Conservation (phyloP, 1,284 basidiomycete species). For the Irpex lacteus region DNA sequence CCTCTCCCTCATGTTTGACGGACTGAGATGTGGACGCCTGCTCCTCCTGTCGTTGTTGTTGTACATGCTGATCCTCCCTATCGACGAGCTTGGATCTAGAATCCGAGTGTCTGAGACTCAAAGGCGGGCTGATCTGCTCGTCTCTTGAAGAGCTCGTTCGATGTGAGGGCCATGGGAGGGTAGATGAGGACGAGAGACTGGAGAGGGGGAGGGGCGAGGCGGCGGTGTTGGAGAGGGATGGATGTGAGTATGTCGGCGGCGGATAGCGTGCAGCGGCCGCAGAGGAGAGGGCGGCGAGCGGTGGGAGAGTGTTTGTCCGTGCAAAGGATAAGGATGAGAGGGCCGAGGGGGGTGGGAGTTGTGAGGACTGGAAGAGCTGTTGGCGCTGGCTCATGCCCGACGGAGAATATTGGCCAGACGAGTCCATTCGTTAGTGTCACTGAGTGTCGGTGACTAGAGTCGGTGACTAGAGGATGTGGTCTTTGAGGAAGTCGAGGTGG, state of each 20-base stretch:
- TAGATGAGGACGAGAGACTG: conserved; percentile 4
- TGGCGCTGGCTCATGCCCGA: conserved; percentile 6
- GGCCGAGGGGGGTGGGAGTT: conserved; percentile 19
- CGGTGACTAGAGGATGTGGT: background rate
- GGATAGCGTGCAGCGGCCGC: conserved; percentile 23
- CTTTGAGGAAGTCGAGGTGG: background rate
- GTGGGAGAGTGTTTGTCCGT: conserved; percentile 20
- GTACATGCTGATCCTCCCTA: conserved; percentile 10
- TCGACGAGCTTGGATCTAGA: conserved; percentile 14
- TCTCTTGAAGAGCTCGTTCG: conserved; percentile 34
- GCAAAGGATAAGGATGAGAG: conserved; percentile 25
- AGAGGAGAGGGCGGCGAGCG: conserved; percentile 14
- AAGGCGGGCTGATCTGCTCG: conserved; percentile 20
- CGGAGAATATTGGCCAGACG: conserved; percentile 7
- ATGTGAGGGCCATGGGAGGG: conserved; percentile 31
- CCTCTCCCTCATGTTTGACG: conserved; percentile 41
- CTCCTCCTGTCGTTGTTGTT: conserved; percentile 12
- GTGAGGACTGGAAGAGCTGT: conserved; percentile 14
- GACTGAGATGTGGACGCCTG: background rate
- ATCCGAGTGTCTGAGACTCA: conserved; percentile 20
- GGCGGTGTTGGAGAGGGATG: conserved; percentile 31
- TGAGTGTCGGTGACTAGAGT: background rate
- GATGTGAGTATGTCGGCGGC: conserved; percentile 34
- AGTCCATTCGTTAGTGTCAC: conserved; percentile 7
- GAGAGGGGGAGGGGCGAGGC: conserved; percentile 27